A percentile compares a stretch with the other conserved stretches of the same genome.
Evolutionary conservation across 208 protist species (phyloP).

Genomic region (Phytomonas sp.): DNA sequence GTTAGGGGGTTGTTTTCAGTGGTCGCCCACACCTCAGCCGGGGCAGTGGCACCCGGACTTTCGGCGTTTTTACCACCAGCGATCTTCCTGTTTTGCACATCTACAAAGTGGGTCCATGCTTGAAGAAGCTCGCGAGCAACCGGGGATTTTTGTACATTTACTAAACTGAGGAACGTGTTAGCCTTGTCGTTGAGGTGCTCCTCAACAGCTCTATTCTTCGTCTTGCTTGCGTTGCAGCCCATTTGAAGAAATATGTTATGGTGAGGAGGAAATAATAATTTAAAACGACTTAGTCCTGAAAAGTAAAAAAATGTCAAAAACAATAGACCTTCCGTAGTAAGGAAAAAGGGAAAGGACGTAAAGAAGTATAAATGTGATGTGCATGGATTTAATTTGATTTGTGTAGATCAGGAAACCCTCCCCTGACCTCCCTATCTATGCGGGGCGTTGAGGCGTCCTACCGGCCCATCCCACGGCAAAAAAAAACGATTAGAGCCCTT

Average conservation of each 20-base stretch:
- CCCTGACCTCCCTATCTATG: no score
- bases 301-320: no score
- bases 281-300: no score
- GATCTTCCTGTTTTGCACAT: constrained; percentile 28
- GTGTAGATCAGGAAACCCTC: no score
- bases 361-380: not conserved
- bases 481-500: no score
- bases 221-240: constrained; percentile 56
- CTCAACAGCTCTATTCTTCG: constrained; percentile 18
- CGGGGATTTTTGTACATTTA: constrained; percentile 36
- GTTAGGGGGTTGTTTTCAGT: constrained; percentile 33
- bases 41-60: constrained; percentile 19
- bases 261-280: not conserved
- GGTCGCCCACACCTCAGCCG: constrained; percentile 65
- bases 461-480: no score
- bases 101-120: constrained; percentile 60
- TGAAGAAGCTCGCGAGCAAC: constrained; percentile 60
- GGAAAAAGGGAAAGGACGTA: constrained; percentile 6
- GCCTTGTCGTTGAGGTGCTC: constrained; percentile 16
- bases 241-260: constrained; percentile 18
- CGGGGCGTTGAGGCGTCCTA: no score
- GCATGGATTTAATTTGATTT: no score
- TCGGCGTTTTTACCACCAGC: constrained; percentile 20
- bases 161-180: constrained; percentile 43
- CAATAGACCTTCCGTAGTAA: not conserved